Conservation (phyloP, 768 basidiomycete genomes). For the Lactarius sp. region DNA sequence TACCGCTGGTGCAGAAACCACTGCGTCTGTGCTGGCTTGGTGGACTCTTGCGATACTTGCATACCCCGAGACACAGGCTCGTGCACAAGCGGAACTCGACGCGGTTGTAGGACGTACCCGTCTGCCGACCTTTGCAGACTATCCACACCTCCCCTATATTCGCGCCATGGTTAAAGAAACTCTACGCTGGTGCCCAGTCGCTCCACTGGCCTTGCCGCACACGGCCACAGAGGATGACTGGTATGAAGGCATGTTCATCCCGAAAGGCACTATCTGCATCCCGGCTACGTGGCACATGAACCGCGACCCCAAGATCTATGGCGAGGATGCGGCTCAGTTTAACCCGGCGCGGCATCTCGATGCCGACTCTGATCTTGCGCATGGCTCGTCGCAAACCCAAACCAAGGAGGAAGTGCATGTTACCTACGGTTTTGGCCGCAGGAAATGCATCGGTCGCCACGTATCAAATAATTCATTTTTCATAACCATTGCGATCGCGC, state of each 20-base stretch:
- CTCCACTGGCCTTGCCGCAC: background rate
- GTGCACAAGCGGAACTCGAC: conserved; percentile 14
- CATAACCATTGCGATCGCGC: conserved; percentile 31
- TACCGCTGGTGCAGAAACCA: conserved; percentile 1
- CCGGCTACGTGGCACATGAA: conserved; percentile 30
- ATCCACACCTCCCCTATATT: conserved; percentile 4
- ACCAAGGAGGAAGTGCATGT: conserved; percentile 30
- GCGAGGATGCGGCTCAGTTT: conserved; percentile 26
- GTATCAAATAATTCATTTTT: conserved; percentile 31
- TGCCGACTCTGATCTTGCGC: conserved; percentile 20
- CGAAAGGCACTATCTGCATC: conserved; percentile 33
- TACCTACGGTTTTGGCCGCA: conserved; percentile 30
- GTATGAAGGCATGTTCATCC: conserved; percentile 17
- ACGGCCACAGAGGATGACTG: conserved; percentile 6
- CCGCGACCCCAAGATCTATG: conserved; percentile 29
- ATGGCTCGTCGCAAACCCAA: conserved; percentile 24
- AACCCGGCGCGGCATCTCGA: conserved; percentile 29
- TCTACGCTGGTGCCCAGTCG: background rate
- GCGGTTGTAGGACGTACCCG: background rate
- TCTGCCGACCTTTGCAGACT: conserved; percentile 3
- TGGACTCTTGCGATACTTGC: conserved; percentile 6
- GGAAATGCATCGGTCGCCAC: conserved; percentile 8
- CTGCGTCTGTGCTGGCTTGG: background rate
- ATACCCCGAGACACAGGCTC: conserved; percentile 6
- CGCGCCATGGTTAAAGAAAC: conserved; percentile 3